Percentiles rank a stretch among this genome's conserved stretches.
phyloP scores from a whole-genome alignment of 176 grass and related monocot species.

The Oryza longistaminata region DNA sequence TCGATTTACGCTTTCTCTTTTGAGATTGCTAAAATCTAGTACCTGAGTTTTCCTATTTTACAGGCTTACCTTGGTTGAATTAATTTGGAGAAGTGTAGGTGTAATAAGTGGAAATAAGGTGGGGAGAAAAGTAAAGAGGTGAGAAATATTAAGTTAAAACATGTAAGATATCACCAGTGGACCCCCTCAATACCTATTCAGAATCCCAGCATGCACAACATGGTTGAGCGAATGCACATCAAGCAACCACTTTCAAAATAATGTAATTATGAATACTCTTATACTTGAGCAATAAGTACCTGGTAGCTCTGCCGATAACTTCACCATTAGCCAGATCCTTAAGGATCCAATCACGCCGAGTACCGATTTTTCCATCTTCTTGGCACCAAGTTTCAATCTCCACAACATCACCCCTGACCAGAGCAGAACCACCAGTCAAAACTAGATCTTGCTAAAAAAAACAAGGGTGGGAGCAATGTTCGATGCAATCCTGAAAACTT shows the following conservation, averaged over 20 bases:
- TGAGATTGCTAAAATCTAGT: slow-evolving; percentile 9
- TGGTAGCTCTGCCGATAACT: slow-evolving; percentile 98
- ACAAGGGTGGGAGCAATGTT: neutral
- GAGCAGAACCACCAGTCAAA: slow-evolving; percentile 21
- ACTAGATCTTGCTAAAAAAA: slow-evolving; percentile 20
- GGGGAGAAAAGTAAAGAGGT: neutral
- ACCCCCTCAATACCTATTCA: neutral
- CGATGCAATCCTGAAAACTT: slow-evolving; percentile 27
- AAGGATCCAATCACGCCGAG: slow-evolving; percentile 94
- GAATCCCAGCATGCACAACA: neutral
- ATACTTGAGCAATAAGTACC: slow-evolving; percentile 50
- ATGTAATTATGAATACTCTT: neutral
- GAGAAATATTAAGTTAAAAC: neutral
- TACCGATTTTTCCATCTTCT: slow-evolving; percentile 88
- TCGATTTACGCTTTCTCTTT: neutral
- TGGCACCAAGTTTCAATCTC: slow-evolving; percentile 99
- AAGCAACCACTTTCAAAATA: neutral
- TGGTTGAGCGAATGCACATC: neutral
- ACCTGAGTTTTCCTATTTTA: neutral
- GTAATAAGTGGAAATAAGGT: neutral
- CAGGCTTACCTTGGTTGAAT: neutral
- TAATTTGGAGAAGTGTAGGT: neutral
- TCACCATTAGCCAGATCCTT: slow-evolving; percentile 90
- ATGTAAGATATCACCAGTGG: neutral
- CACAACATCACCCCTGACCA: slow-evolving; percentile 83